Conservation (phyloP, 768 basidiomycete genomes). For the Mycena chlorophos region DNA sequence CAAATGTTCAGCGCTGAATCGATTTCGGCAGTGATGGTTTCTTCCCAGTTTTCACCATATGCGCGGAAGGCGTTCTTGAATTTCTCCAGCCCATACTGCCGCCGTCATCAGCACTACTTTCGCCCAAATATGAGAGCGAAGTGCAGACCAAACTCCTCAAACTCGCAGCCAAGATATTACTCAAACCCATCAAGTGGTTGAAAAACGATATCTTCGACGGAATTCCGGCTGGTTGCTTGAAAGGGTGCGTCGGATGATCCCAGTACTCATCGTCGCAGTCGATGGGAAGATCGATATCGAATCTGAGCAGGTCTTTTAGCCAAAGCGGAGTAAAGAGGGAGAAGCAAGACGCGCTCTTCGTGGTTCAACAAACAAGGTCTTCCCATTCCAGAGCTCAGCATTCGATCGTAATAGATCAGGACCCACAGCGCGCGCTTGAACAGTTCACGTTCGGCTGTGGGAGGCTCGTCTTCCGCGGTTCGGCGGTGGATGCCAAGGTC, state of each 20-base stretch:
- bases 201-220: conserved; percentile 58
- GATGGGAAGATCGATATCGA: conserved; percentile 67
- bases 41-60: conserved; percentile 54
- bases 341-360: conserved; percentile 60
- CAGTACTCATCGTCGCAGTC: no score
- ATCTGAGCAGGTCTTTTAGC: no score
- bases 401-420: conserved; percentile 39
- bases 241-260: conserved; percentile 53
- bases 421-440: conserved; percentile 72
- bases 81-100: conserved; percentile 67
- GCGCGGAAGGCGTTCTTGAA: conserved; percentile 49
- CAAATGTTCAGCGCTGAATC: conserved; percentile 75
- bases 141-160: conserved; percentile 53
- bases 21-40: conserved; percentile 63
- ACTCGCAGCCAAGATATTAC: conserved; percentile 59
- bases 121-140: neutral
- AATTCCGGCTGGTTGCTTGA: conserved; percentile 60
- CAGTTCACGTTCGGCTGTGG: conserved; percentile 61
- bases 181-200: conserved; percentile 53
- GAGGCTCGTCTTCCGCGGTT: conserved; percentile 30
- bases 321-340: neutral
- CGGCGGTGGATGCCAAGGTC: conserved; percentile 68
- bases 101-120: no score
- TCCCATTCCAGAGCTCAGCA: conserved; percentile 55
- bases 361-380: conserved; percentile 70